These are phyloP conservation scores for Sistotremastrum suecicum DNA, from an alignment of 768 basidiomycete genomes.

Conservation along the genomic window DNA sequence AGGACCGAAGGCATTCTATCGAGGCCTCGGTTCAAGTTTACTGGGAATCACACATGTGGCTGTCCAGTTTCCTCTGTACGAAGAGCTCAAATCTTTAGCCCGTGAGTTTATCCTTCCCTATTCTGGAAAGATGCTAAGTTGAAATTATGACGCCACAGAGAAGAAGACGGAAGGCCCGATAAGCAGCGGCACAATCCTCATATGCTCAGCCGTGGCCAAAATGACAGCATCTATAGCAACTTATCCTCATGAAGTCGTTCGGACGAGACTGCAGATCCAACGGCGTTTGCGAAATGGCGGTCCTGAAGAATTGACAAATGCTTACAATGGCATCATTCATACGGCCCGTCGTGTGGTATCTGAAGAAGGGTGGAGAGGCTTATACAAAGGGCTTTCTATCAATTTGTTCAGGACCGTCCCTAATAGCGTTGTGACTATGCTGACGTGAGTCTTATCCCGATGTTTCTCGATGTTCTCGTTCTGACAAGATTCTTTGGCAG, in stretches of 20 bases:
- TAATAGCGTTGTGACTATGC: conserved; percentile 89
- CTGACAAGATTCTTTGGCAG: conserved; percentile 10
- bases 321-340: conserved; percentile 43
- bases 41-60: conserved; percentile 91
- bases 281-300: conserved; percentile 41
- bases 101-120: conserved; percentile 43
- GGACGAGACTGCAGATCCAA: conserved; percentile 92
- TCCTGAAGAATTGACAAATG: conserved; percentile 38
- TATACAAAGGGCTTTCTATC: conserved; percentile 90
- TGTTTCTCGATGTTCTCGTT: conserved; percentile 6
- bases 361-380: conserved; percentile 77
- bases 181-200: conserved; percentile 50
- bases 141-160: conserved; percentile 18
- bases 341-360: conserved; percentile 58
- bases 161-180: conserved; percentile 34
- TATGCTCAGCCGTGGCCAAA: conserved; percentile 87
- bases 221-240: conserved; percentile 93
- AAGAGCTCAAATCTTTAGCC: conserved; percentile 74
- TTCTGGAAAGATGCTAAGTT: conserved; percentile 1
- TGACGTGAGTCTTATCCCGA: conserved; percentile 46
- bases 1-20: conserved; percentile 82
- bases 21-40: conserved; percentile 83
- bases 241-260: conserved; percentile 96
- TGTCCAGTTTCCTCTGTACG: conserved; percentile 95
- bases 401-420: conserved; percentile 93